phyloP scores from a whole-genome alignment of 805 yeast species.

The Kodamaea restingae region DNA sequence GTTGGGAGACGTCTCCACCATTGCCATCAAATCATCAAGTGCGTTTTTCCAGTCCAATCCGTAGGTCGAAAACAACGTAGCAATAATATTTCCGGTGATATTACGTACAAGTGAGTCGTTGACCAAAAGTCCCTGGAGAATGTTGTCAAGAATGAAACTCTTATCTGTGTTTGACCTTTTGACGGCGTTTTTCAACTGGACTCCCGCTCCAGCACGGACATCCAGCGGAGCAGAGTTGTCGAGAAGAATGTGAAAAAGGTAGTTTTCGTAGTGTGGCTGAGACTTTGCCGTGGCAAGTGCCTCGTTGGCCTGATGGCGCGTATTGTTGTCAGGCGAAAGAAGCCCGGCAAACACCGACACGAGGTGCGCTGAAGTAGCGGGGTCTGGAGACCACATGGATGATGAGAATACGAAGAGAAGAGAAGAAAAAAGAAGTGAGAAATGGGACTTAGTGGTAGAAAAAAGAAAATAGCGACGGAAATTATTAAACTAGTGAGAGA shows the following conservation, averaged over 20 bases:
- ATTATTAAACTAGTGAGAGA: no score
- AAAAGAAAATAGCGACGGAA: neutral
- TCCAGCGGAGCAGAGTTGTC: slow-evolving; percentile 48
- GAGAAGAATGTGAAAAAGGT: slow-evolving; percentile 62
- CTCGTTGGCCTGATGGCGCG: slow-evolving; percentile 64
- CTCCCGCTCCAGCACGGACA: slow-evolving; percentile 84
- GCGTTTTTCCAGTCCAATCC: slow-evolving; percentile 41
- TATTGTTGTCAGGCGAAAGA: slow-evolving; percentile 52
- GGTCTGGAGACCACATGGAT: slow-evolving; percentile 71
- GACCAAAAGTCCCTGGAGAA: slow-evolving; percentile 54
- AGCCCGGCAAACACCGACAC: slow-evolving; percentile 67
- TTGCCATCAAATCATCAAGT: neutral
- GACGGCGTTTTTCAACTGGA: slow-evolving; percentile 68
- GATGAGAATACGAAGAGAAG: neutral
- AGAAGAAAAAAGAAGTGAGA: neutral
- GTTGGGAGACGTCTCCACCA: slow-evolving; percentile 2
- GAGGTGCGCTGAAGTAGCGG: slow-evolving; percentile 58
- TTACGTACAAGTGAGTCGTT: slow-evolving; percentile 64
- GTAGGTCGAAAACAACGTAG: slow-evolving; percentile 66
- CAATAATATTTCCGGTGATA: slow-evolving; percentile 86
- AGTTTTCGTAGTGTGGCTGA: slow-evolving; percentile 78
- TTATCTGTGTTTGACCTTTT: slow-evolving; percentile 22
- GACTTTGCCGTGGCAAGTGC: slow-evolving; percentile 65
- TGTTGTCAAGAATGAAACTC: slow-evolving; percentile 37
- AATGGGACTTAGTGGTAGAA: neutral